Evolutionary conservation across 2,329 filamentous ascomycete genomes (phyloP).

Genomic region (Mariannaea elegans): DNA sequence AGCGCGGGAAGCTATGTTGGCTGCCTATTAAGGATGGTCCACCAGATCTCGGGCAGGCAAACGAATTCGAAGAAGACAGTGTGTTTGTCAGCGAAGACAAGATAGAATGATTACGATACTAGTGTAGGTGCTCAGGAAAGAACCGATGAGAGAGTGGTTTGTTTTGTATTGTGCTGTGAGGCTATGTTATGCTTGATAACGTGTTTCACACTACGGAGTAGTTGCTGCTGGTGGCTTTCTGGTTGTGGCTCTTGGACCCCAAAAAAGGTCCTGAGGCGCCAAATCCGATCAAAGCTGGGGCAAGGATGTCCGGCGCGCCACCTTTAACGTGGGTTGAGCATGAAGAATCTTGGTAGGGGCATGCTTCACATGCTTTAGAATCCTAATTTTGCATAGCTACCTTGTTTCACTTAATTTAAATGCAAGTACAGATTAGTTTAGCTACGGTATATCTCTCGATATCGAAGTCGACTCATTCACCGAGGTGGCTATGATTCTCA

Average conservation of each 20-base stretch:
- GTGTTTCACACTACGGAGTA: conserved; percentile 5
- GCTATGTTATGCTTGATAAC: conserved; percentile 6
- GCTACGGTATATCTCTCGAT: too few species aligned
- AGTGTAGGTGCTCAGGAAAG: background rate
- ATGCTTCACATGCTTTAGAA: conserved; percentile 15
- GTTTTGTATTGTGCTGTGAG: background rate
- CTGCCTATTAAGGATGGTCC: conserved; percentile 31
- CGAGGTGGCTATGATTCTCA: background rate
- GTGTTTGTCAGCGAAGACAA: background rate
- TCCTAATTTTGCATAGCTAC: conserved; percentile 1
- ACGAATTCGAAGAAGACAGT: background rate
- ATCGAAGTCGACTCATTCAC: background rate
- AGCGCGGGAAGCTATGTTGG: conserved; percentile 15
- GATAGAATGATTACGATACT: background rate
- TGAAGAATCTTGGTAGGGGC: conserved; percentile 14
- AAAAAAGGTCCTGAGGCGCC: conserved; percentile 1
- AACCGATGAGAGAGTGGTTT: background rate
- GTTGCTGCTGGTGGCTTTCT: background rate
- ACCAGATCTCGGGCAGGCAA: conserved; percentile 19
- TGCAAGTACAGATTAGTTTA: conserved; percentile 9
- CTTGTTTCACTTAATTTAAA: conserved; percentile 3
- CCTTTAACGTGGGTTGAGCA: conserved; percentile 17
- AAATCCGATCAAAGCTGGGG: conserved; percentile 15
- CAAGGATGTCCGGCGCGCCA: conserved; percentile 11
- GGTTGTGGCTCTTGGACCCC: background rate